phyloP scores from a whole-genome alignment of 352 stramenopile genomes.

The Phytophthora citrophthora region DNA sequence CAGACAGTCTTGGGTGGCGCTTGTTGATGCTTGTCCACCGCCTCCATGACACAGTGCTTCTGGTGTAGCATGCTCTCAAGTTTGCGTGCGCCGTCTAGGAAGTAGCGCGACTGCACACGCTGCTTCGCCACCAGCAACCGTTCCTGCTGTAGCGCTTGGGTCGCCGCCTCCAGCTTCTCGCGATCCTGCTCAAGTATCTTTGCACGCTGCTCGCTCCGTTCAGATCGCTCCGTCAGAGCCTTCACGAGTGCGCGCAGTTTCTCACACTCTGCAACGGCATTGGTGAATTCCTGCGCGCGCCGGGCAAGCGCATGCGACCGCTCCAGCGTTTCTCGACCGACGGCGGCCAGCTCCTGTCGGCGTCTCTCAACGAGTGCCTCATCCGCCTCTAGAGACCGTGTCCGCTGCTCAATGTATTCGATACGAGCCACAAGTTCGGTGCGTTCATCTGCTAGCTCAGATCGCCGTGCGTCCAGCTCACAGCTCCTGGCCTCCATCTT shows the following conservation, averaged over 20 bases:
- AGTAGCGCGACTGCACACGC: constrained; percentile 76
- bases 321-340: constrained; percentile 74
- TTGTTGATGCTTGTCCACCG: constrained; percentile 13
- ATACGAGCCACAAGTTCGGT: constrained; percentile 53
- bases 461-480: constrained; percentile 60
- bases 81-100: constrained; percentile 72
- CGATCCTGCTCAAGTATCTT: constrained; percentile 53
- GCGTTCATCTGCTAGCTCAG: constrained; percentile 69
- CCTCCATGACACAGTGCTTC: constrained; percentile 46
- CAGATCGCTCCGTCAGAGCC: constrained; percentile 35
- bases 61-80: constrained; percentile 68
- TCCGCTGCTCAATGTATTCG: constrained; percentile 60
- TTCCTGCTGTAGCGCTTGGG: constrained; percentile 71
- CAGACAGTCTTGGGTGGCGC: too few species aligned
- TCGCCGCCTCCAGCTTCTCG: constrained; percentile 54
- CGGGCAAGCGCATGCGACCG: constrained; percentile 54
- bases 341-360: constrained; percentile 56
- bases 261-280: constrained; percentile 48
- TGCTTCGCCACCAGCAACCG: constrained; percentile 72
- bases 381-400: constrained; percentile 51
- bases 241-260: constrained; percentile 48
- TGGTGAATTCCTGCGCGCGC: constrained; percentile 39
- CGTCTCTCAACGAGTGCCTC: constrained; percentile 54
- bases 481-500: constrained; percentile 61
- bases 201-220: constrained; percentile 40